These are phyloP conservation scores for Neurospora sp. DNA, from an alignment of 495 filamentous ascomycete genomes.

Conservation along the genomic window DNA sequence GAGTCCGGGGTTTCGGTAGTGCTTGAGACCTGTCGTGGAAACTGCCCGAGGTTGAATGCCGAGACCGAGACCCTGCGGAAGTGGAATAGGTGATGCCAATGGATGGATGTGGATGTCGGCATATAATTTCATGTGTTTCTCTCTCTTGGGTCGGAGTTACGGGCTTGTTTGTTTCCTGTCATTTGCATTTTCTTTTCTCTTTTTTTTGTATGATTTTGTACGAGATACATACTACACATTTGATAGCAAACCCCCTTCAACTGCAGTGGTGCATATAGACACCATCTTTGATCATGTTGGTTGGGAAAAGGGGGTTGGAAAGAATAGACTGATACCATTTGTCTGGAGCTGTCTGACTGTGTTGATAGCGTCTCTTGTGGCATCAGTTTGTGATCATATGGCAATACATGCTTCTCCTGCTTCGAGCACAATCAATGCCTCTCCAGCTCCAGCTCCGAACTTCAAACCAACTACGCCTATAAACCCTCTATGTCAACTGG, in stretches of 20 bases:
- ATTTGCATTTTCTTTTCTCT: neutral
- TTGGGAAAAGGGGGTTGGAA: neutral
- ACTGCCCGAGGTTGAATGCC: neutral
- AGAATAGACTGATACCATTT: slow-evolving; percentile 4
- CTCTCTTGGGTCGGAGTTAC: slow-evolving; percentile 1
- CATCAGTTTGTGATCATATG: too few species aligned
- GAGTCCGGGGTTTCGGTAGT: neutral
- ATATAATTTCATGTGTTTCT: neutral
- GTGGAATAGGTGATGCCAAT: neutral
- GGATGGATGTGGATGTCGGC: neutral
- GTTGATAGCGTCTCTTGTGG: too few species aligned
- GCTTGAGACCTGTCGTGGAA: neutral
- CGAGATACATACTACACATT: neutral
- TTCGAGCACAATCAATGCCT: too few species aligned
- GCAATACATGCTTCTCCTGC: too few species aligned
- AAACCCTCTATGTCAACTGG: neutral
- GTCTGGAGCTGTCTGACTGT: too few species aligned
- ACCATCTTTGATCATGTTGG: neutral
- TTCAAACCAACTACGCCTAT: too few species aligned
- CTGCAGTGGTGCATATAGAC: neutral
- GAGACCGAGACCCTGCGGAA: neutral
- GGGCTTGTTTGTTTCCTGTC: neutral
- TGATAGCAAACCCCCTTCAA: neutral
- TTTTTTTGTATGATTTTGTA: neutral
- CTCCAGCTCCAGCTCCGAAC: too few species aligned